Evolutionary conservation across 805 yeast genomes (phyloP), one percentile per base, ranked within the genome.

Genomic region (Saccharomycopsis amapae): DNA sequence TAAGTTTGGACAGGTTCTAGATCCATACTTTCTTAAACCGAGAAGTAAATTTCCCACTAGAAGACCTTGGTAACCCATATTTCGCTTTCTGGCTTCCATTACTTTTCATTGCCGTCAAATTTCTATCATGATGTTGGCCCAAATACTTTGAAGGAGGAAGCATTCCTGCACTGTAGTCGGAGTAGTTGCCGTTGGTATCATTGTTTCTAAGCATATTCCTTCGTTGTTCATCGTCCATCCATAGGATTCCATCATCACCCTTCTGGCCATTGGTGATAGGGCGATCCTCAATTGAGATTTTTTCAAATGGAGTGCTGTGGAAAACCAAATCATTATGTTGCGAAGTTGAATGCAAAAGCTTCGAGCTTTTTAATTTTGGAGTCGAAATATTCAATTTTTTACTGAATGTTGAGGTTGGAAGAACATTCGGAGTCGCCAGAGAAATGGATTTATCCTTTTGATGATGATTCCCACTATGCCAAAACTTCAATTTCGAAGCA

Each of bases 231-330:
- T 42, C 50, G 22, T 35, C 38, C 30, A 46, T n/a, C 46, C 50
- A 47, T 12, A 43, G 40, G 12, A 30, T 38, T 12, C 53, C 53
- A 33, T 46, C 53, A 23, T 50, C 53, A 20, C 53, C 53, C 23
- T 24, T 42, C 30, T 39, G 43, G 6, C 53, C 53, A 26, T 50
- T 50, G 6, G 53, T 50, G 12, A 50, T 45, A 4, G 53, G 53
- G 13, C 42, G 17, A 33, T 49, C 49, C 22, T 46, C 48, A 17
- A 33, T 19, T 6, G 35, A 32, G n/a, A 46, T 38, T 22, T 38
- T 40, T 28, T 30, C 28, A 19, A 40, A 9, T 7, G 35, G 12
- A 31, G n/a, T n/a, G n/a, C n/a, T n/a, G n/a, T n/a, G n/a, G n/a
- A n/a, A n/a, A n/a, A n/a, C n/a, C n/a, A n/a, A n/a, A n/a, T n/a